Evolutionary conservation across 176 grass and related monocot genomes (phyloP).

Genomic region (Miscanthus lutarioriparius): DNA sequence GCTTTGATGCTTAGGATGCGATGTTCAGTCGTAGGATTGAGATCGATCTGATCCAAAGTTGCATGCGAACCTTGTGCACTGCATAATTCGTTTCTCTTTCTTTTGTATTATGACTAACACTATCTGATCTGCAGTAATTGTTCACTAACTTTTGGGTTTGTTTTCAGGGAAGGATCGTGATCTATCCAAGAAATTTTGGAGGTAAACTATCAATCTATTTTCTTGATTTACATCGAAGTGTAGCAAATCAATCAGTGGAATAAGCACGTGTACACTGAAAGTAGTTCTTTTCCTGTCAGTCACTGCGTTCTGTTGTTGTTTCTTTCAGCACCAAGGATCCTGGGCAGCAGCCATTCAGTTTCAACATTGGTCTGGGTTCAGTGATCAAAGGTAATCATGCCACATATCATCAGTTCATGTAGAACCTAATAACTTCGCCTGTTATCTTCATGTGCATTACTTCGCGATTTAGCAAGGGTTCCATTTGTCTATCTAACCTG

Average conservation of each 20-base stretch:
- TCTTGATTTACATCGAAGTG: not conserved
- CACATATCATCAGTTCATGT: not conserved
- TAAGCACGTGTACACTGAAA: not conserved
- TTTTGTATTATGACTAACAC: not conserved
- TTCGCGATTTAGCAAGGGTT: not conserved
- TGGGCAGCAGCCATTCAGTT: conserved; percentile 88
- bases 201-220: conserved; percentile 45
- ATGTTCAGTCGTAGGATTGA: not conserved
- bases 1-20: not conserved
- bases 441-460: not conserved
- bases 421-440: not conserved
- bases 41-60: not conserved
- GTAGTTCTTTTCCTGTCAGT: not conserved
- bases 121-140: not conserved
- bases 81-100: not conserved
- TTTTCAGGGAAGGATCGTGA: conserved; percentile 84
- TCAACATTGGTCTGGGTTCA: conserved; percentile 75
- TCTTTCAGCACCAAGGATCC: conserved; percentile 89
- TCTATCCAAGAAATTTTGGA: conserved; percentile 93
- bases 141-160: not conserved
- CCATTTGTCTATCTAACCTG: not conserved
- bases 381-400: conserved; percentile 82
- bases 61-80: not conserved
- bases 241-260: not conserved
- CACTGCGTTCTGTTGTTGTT: not conserved